Evolutionary conservation across 768 basidiomycete genomes (phyloP), one percentile per base, ranked within the genome.

Genomic region (Mycena leptocephala): DNA sequence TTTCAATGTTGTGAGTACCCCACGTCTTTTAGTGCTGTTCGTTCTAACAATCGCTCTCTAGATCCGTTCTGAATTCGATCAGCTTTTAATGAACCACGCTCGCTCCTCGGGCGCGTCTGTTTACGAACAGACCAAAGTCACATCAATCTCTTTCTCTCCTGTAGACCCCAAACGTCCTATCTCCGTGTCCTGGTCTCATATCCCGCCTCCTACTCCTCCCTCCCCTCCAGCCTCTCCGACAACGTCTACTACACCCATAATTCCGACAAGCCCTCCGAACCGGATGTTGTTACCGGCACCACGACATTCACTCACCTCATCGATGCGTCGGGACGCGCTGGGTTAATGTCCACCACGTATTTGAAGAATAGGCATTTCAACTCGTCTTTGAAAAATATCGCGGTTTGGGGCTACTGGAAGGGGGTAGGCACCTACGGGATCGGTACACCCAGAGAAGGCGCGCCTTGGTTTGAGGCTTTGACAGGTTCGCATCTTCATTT

Each of bases 341-440:
- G 95, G 0, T 79, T 96, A 65, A 86, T 96, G 83, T 94, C 93
- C 9, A 91, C 90, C 16, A 89, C 87, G 58, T 95, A 95, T 80
- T 84, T 95, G 32, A 93, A 92, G 80, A 94, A 93, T 80, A 88
- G 95, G 53, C 90, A 88, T 76, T 92, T 91, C 81, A 95, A 94
- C 70, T 88, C 89, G 41, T 92, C 92, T 5, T 80, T 96, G 67
- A 92, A 91, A 80, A 96, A 96, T 79, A 87, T 95, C 20, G 95
- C 94, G 4, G 86, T 93, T 26, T 96, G 95, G 95, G 94, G 92
- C 5, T 95, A 96, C 79, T 96, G 94, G 94, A 86, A 81, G 46
- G 87, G 88, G 24, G 88, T 88, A 0, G 87, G 84, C 20, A 86
- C 85, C 41, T 95, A 93, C 79, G 90, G 90, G 5, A 72, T 74